Conservation (phyloP, 1,139 yeast species). For the Meyerozyma smithsonii region DNA sequence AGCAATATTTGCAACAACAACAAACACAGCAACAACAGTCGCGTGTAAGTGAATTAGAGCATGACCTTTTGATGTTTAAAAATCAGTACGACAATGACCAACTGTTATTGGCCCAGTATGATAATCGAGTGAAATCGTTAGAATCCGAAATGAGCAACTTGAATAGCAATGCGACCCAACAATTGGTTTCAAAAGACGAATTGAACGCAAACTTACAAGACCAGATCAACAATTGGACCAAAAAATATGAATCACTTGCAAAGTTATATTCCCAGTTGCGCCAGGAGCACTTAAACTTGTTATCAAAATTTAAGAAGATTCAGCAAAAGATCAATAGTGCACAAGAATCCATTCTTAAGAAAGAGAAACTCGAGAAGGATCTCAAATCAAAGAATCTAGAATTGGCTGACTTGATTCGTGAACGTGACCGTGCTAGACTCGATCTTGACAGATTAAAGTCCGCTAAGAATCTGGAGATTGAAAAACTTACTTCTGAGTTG, state of each 20-base stretch:
- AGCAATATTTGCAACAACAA: constrained; percentile 64
- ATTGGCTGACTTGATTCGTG: constrained; percentile 83
- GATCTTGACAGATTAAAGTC: constrained; percentile 75
- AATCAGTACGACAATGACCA: constrained; percentile 89
- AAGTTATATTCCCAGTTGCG: constrained; percentile 86
- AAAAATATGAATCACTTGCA: constrained; percentile 85
- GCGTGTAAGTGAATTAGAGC: constrained; percentile 75
- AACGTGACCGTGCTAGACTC: constrained; percentile 82
- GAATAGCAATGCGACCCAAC: constrained; percentile 66
- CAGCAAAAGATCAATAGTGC: constrained; percentile 92
- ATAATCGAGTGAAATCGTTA: constrained; percentile 74
- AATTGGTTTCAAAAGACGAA: constrained; percentile 74
- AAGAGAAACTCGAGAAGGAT: constrained; percentile 80
- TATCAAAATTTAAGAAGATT: constrained; percentile 74
- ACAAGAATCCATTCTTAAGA: constrained; percentile 82
- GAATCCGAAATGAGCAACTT: constrained; percentile 68
- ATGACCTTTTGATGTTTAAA: constrained; percentile 69
- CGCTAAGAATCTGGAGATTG: constrained; percentile 62
- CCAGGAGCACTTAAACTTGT: constrained; percentile 81
- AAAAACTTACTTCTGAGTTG: constrained; percentile 60
- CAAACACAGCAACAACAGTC: constrained; percentile 75
- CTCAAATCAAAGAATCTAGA: constrained; percentile 82
- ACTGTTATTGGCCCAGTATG: constrained; percentile 79
- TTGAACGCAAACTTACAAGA: constrained; percentile 66
- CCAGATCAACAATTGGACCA: constrained; percentile 75